Percentiles rank a stretch among this genome's conserved stretches.
Conservation (phyloP, 2,329 filamentous ascomycete species). For the Colletotrichum lindemuthianum region DNA sequence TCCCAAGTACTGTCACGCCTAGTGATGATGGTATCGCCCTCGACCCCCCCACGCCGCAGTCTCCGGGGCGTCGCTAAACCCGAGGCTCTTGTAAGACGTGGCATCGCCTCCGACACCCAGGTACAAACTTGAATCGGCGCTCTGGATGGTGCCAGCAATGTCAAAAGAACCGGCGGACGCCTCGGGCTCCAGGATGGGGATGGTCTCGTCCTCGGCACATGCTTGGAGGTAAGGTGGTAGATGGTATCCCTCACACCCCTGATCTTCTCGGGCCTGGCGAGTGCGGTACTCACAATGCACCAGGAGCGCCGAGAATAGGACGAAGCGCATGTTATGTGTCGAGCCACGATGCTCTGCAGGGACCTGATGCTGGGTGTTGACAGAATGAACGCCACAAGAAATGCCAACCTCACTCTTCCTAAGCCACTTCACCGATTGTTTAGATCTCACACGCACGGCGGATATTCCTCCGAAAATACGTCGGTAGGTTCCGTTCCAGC, state of each 20-base stretch:
- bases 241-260: constrained; percentile 60
- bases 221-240: constrained; percentile 64
- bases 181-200: constrained; percentile 63
- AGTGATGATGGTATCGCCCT: constrained; percentile 57
- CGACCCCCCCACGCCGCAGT: constrained; percentile 63
- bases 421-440: background rate
- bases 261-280: constrained; percentile 58
- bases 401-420: background rate
- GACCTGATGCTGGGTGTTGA: background rate
- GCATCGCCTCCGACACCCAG: constrained; percentile 57
- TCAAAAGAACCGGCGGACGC: constrained; percentile 58
- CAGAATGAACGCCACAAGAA: no score
- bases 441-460: background rate
- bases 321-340: constrained; percentile 27
- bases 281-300: constrained; percentile 27
- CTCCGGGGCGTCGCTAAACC: constrained; percentile 51
- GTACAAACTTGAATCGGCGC: constrained; percentile 57
- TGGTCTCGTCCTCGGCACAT: constrained; percentile 53
- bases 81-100: constrained; percentile 63
- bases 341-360: background rate
- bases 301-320: constrained; percentile 20
- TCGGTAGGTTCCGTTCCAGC: background rate
- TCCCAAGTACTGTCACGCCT: constrained; percentile 54
- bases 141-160: constrained; percentile 60
- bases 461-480: constrained; percentile 7